Evolutionary conservation across 805 yeast genomes (phyloP).

Genomic region (Ogataea allantospora): DNA sequence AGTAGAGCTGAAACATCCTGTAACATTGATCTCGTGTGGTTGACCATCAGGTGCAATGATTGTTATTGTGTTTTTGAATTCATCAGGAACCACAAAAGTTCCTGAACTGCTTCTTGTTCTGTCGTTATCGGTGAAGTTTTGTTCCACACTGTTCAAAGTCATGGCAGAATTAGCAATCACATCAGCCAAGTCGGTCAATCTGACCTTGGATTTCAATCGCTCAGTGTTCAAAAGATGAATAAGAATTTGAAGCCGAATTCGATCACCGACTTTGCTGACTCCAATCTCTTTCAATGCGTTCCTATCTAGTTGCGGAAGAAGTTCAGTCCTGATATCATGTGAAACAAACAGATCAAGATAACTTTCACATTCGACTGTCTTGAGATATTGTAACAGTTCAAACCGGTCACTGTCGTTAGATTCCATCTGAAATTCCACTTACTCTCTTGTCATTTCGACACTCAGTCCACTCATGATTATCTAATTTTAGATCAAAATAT

Average conservation of each 20-base stretch:
- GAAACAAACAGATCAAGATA: slow-evolving; percentile 34
- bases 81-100: slow-evolving; percentile 4
- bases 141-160: slow-evolving; percentile 19
- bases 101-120: neutral
- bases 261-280: slow-evolving; percentile 75
- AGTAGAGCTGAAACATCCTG: slow-evolving; percentile 78
- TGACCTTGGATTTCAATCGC: slow-evolving; percentile 22
- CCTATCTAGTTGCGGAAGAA: slow-evolving; percentile 60
- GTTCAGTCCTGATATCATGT: slow-evolving; percentile 55
- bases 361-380: slow-evolving; percentile 27
- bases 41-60: slow-evolving; percentile 77
- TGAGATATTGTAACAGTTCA: slow-evolving; percentile 21
- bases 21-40: slow-evolving; percentile 62
- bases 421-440: neutral
- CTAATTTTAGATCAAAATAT: slow-evolving; percentile 5
- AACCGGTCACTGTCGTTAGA: slow-evolving; percentile 17
- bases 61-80: slow-evolving; percentile 40
- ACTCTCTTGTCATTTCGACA: slow-evolving; percentile 10
- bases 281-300: slow-evolving; percentile 71
- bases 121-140: slow-evolving; percentile 3
- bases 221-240: slow-evolving; percentile 46
- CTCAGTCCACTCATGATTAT: neutral
- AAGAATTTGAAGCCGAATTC: slow-evolving; percentile 64
- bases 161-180: slow-evolving; percentile 17
- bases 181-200: slow-evolving; percentile 20